Percentiles rank a stretch among this genome's conserved stretches.
Conservation (phyloP, 129 eudicot genomes). For the Flaveria ramosissima region DNA sequence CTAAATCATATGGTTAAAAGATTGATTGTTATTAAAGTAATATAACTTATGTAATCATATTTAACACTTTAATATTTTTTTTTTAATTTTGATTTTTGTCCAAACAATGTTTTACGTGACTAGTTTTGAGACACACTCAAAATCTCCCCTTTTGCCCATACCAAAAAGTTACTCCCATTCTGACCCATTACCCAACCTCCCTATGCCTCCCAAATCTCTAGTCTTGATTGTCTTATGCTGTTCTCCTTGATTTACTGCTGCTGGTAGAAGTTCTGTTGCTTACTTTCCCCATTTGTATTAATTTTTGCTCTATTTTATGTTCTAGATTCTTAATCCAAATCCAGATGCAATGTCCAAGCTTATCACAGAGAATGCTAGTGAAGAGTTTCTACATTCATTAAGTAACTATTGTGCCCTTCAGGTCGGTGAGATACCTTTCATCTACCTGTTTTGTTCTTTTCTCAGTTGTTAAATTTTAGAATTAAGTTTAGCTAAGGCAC, state of each 20-base stretch:
- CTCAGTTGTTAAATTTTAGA: slow-evolving; percentile 1
- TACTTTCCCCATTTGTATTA: slow-evolving; percentile 6
- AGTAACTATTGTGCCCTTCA: slow-evolving; percentile 99
- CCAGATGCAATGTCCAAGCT: slow-evolving; percentile 99
- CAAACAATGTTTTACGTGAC: neutral
- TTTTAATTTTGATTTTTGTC: neutral
- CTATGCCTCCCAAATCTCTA: neutral
- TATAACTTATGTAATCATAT: neutral
- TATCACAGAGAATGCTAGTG: slow-evolving; percentile 94
- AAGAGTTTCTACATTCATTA: slow-evolving; percentile 81
- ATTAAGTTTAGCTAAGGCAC: slow-evolving; percentile 6
- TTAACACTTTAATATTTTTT: neutral
- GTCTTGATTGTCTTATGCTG: neutral
- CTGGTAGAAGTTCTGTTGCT: neutral
- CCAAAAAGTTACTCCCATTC: neutral
- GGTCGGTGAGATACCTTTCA: slow-evolving; percentile 44
- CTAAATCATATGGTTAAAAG: neutral
- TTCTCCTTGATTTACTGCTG: slow-evolving; percentile 21
- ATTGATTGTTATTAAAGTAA: neutral
- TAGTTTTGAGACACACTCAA: neutral
- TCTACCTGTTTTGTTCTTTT: slow-evolving; percentile 4
- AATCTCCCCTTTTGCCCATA: neutral
- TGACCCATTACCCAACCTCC: neutral
- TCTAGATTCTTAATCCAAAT: slow-evolving; percentile 94
- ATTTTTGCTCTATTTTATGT: slow-evolving; percentile 13